A percentile compares a stretch with the other conserved stretches of the same genome.
phyloP scores from a whole-genome alignment of 208 protist genomes.

The Acanthamoeba quina region DNA sequence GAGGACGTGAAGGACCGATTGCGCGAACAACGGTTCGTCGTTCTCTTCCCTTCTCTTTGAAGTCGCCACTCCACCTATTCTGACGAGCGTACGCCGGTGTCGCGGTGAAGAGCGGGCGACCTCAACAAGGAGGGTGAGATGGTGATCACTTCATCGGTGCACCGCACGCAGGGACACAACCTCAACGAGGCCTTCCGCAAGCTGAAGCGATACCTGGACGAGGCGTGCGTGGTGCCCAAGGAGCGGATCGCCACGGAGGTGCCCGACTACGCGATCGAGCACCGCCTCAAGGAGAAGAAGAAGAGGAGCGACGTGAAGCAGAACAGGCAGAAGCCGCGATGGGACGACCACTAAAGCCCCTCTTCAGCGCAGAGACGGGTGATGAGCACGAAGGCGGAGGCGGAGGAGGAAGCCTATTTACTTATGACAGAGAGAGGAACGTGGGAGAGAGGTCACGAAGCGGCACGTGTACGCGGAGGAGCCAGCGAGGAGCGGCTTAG shows the following conservation, averaged over 20 bases:
- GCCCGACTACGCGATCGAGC: conserved; percentile 74
- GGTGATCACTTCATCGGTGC: conserved; percentile 51
- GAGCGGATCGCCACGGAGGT: conserved; percentile 65
- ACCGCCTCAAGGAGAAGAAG: conserved; percentile 78
- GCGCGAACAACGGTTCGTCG: neutral
- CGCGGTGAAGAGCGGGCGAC: conserved; percentile 34
- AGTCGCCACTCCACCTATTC: neutral
- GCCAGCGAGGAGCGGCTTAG: conserved; percentile 83
- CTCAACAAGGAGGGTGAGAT: conserved; percentile 84
- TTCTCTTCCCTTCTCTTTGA: neutral
- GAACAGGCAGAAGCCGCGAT: conserved; percentile 48
- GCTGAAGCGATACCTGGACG: conserved; percentile 76
- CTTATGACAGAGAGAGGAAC: neutral
- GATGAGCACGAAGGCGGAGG: neutral
- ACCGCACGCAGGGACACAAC: conserved; percentile 82
- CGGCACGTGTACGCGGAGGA: neutral
- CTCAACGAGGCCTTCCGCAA: conserved; percentile 79
- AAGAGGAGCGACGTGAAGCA: conserved; percentile 57
- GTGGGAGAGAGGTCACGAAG: neutral
- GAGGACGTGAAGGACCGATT: conserved; percentile 77
- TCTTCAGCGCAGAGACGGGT: neutral
- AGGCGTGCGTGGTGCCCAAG: conserved; percentile 69
- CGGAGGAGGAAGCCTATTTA: conserved; percentile 26
- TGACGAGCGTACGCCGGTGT: neutral
- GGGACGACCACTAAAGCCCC: neutral